A percentile compares a stretch with the other conserved stretches of the same genome.
These are phyloP conservation scores for Nevesoporus exiguus DNA, from an alignment of 768 basidiomycete genomes.

Conservation along the genomic window DNA sequence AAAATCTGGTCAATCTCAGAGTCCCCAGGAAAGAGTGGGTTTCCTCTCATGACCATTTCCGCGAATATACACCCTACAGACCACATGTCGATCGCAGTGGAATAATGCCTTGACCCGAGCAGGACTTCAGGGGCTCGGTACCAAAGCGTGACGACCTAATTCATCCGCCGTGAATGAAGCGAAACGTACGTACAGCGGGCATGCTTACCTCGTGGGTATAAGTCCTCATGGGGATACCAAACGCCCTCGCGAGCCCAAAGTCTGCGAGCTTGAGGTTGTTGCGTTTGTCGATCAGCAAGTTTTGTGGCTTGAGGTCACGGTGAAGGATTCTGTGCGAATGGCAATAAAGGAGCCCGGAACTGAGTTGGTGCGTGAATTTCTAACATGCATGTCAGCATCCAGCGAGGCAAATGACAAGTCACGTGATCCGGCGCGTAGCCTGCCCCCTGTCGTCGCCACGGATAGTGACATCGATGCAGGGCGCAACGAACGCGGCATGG, in stretches of 20 bases:
- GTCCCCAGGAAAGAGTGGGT: conserved; percentile 94
- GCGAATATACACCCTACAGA: conserved; percentile 99
- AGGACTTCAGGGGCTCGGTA: conserved; percentile 98
- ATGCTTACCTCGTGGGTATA: conserved; percentile 91
- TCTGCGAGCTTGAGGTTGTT: conserved; percentile 95
- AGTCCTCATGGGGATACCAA: conserved; percentile 98
- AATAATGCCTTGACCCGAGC: conserved; percentile 92
- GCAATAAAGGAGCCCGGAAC: conserved; percentile 88
- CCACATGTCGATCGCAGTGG: conserved; percentile 99
- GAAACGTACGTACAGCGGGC: background rate
- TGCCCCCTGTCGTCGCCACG: conserved; percentile 18
- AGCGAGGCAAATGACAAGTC: conserved; percentile 20
- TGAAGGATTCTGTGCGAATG: conserved; percentile 96
- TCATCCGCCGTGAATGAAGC: conserved; percentile 9
- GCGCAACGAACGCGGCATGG: background rate
- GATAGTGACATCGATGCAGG: conserved; percentile 20
- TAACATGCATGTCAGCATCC: no score
- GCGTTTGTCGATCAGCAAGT: conserved; percentile 84
- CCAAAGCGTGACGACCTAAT: conserved; percentile 97
- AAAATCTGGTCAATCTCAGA: conserved; percentile 99
- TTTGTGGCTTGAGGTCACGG: conserved; percentile 95
- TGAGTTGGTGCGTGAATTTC: conserved; percentile 97
- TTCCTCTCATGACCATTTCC: conserved; percentile 94
- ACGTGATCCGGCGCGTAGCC: conserved; percentile 33
- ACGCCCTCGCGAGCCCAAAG: conserved; percentile 94